A percentile compares a stretch with the other conserved stretches of the same genome.
These are phyloP conservation scores for Selaginella moellendorffii DNA, from an alignment of 75 land plant genomes.

Conservation along the genomic window DNA sequence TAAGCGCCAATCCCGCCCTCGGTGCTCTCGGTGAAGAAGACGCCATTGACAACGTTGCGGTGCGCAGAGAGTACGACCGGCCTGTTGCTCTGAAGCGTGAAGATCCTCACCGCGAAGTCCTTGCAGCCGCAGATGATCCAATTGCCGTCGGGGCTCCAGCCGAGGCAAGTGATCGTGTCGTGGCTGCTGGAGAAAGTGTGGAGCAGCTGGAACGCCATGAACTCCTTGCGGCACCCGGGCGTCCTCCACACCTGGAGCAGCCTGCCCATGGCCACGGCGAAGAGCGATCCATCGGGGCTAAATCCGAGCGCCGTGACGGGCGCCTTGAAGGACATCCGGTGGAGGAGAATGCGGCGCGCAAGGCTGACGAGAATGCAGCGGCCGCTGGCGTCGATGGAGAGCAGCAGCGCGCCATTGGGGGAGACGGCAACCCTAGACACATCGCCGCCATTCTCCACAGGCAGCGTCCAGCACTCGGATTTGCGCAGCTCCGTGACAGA, in stretches of 20 bases:
- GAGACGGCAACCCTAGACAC: constrained; percentile 64
- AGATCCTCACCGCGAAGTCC: constrained; percentile 54
- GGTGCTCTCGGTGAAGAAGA: constrained; percentile 38
- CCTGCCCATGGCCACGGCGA: constrained; percentile 73
- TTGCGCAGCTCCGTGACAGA: constrained; percentile 63
- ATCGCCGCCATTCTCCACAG: constrained; percentile 47
- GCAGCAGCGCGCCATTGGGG: constrained; percentile 55
- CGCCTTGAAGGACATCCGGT: constrained; percentile 61
- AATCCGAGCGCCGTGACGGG: constrained; percentile 47
- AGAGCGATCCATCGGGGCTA: constrained; percentile 48
- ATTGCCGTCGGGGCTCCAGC: constrained; percentile 63
- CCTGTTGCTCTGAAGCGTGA: constrained; percentile 21
- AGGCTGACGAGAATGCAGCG: constrained; percentile 53
- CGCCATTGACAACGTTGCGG: constrained; percentile 50
- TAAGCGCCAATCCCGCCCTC: constrained; percentile 34
- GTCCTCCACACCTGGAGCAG: constrained; percentile 67
- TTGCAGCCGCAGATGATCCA: constrained; percentile 82
- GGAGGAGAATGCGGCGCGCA: constrained; percentile 53
- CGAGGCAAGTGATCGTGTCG: constrained; percentile 40
- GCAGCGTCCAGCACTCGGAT: constrained; percentile 47
- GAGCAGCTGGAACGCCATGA: constrained; percentile 60
- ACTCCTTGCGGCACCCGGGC: constrained; percentile 65
- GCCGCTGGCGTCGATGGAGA: constrained; percentile 53
- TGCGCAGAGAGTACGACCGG: constrained; percentile 64
- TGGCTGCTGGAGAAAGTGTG: constrained; percentile 47